phyloP scores from a whole-genome alignment of 345 rosid species.

The Eucalyptus cladocalyx region DNA sequence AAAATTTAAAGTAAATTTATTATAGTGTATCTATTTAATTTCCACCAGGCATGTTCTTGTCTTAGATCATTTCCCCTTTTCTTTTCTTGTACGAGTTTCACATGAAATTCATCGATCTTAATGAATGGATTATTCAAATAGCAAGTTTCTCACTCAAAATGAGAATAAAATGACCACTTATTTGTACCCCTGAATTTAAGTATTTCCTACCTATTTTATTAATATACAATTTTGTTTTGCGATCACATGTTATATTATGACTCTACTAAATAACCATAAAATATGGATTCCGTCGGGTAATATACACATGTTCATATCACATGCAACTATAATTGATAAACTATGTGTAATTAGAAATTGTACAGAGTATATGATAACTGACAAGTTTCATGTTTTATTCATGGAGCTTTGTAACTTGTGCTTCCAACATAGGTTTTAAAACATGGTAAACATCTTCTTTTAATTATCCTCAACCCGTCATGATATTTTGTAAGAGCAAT shows the following conservation, averaged over 20 bases:
- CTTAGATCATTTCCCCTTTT: not conserved
- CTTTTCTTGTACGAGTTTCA: not conserved
- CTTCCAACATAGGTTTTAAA: not conserved
- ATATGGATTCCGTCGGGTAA: not conserved
- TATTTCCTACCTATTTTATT: not conserved
- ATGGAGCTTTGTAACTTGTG: not conserved
- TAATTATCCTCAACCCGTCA: not conserved
- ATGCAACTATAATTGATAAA: not conserved
- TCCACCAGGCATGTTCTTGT: not conserved
- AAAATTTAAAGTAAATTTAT: no score
- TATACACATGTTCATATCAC: not conserved
- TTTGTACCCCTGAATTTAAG: not conserved
- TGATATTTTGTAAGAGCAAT: not conserved
- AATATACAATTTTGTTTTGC: not conserved
- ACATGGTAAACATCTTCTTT: not conserved
- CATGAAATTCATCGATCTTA: not conserved
- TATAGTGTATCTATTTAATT: no score
- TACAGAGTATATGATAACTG: not conserved
- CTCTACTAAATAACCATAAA: not conserved
- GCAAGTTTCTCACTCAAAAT: not conserved
- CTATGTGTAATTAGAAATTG: not conserved
- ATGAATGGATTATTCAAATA: not conserved
- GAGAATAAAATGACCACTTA: not conserved
- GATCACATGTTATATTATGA: not conserved
- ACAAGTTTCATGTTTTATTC: not conserved